Percentiles rank a stretch among this genome's conserved stretches.
Evolutionary conservation across 208 protist genomes (phyloP).

Genomic region (Naegleria lovaniensis): DNA sequence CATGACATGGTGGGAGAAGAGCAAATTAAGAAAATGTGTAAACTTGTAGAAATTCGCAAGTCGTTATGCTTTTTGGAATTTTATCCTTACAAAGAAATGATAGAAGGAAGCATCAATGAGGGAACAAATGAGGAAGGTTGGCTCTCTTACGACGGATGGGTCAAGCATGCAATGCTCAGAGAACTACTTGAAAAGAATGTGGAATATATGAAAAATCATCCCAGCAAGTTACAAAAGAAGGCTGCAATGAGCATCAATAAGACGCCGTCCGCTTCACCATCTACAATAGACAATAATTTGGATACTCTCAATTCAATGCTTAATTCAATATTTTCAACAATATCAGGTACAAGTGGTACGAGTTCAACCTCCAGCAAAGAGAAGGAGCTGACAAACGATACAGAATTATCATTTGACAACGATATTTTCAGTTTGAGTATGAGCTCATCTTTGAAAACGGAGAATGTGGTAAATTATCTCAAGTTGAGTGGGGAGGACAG

Average conservation of each 20-base stretch:
- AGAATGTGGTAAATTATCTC: not conserved
- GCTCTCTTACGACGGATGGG: constrained; percentile 13
- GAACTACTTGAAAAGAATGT: not conserved
- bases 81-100: not conserved
- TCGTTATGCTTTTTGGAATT: not conserved
- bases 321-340: not conserved
- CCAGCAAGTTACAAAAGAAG: not conserved
- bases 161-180: not conserved
- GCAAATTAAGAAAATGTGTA: not conserved
- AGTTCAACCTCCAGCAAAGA: not conserved
- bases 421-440: not conserved
- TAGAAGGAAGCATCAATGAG: no score
- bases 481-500: not conserved
- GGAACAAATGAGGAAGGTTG: not conserved
- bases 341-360: not conserved
- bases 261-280: not conserved
- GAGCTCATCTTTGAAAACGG: not conserved
- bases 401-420: not conserved
- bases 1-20: not conserved
- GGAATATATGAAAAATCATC: constrained; percentile 11
- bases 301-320: not conserved
- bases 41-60: not conserved
- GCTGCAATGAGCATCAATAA: not conserved
- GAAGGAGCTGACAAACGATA: not conserved
- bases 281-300: not conserved